These are phyloP conservation scores for rapeseed (Brassica napus) DNA, from an alignment of 345 rosid species.

Conservation along the genomic window DNA sequence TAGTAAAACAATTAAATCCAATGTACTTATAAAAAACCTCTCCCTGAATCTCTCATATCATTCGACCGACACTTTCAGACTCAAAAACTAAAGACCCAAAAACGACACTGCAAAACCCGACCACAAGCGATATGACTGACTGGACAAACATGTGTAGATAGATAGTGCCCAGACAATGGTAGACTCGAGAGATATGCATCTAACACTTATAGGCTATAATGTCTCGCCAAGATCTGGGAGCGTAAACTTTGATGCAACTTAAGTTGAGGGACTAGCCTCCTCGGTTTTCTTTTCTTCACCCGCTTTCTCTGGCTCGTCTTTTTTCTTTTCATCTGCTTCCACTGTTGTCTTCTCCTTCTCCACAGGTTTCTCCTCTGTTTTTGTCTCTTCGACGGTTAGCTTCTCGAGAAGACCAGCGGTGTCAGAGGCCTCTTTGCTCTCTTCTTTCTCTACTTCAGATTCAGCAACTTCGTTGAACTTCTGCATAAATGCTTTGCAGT, in stretches of 20 bases:
- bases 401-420: conserved; percentile 74
- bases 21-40: conserved; percentile 5
- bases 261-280: neutral
- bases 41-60: neutral
- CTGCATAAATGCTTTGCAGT: conserved; percentile 86
- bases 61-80: conserved; percentile 19
- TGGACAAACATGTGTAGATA: too few relatives aligned
- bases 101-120: conserved; percentile 23
- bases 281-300: conserved; percentile 54
- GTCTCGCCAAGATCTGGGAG: too few relatives aligned
- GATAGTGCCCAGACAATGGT: too few relatives aligned
- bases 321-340: conserved; percentile 44
- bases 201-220: too few relatives aligned
- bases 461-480: conserved; percentile 71
- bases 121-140: too few relatives aligned
- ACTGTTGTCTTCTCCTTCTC: conserved; percentile 40
- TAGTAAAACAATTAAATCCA: conserved; percentile 19
- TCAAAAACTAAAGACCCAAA: conserved; percentile 33
- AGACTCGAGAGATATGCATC: too few relatives aligned
- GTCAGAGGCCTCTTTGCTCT: conserved; percentile 67
- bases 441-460: conserved; percentile 59
- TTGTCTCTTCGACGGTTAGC: conserved; percentile 67
- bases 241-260: too few relatives aligned
- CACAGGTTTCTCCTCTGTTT: conserved; percentile 47
- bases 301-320: conserved; percentile 34